These are phyloP conservation scores for Helenozyma baotianmanensis DNA, from an alignment of 805 yeast species.

Conservation along the genomic window DNA sequence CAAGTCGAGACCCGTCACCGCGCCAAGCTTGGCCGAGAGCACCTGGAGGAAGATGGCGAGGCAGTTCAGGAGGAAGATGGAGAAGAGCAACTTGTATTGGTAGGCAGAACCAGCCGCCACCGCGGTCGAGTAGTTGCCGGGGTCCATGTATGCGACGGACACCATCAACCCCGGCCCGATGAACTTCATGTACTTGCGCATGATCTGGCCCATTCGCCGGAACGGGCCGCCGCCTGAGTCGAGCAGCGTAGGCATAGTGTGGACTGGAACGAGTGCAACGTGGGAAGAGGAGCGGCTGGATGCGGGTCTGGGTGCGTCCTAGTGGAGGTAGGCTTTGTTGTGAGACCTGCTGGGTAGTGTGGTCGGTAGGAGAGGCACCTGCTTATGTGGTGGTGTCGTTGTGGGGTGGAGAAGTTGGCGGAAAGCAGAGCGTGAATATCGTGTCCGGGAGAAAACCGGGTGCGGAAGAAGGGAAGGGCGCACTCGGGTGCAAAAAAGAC, in stretches of 20 bases:
- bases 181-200: slow-evolving; percentile 53
- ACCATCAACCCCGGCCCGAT: slow-evolving; percentile 98
- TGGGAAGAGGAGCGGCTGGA: too few relatives aligned
- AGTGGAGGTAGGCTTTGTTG: too few relatives aligned
- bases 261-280: too few relatives aligned
- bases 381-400: background rate
- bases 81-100: slow-evolving; percentile 72
- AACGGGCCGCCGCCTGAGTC: too few relatives aligned
- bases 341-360: too few relatives aligned
- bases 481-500: too few relatives aligned
- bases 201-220: slow-evolving; percentile 7
- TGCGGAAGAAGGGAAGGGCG: too few relatives aligned
- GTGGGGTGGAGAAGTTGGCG: background rate
- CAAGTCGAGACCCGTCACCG: slow-evolving; percentile 88
- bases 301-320: too few relatives aligned
- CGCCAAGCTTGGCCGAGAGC: slow-evolving; percentile 82
- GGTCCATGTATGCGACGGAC: slow-evolving; percentile 93
- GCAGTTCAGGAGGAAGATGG: slow-evolving; percentile 72
- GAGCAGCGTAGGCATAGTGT: too few relatives aligned
- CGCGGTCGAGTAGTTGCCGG: slow-evolving; percentile 94
- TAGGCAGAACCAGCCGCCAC: slow-evolving; percentile 92
- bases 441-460: slow-evolving; percentile 1
- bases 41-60: slow-evolving; percentile 86
- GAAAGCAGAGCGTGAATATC: slow-evolving; percentile 5
- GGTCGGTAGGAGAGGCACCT: too few relatives aligned